Evolutionary conservation across 192 early-diverging fungal species (phyloP), one percentile per base, ranked within the genome.

Genomic region (Rhizophagus clarus): DNA sequence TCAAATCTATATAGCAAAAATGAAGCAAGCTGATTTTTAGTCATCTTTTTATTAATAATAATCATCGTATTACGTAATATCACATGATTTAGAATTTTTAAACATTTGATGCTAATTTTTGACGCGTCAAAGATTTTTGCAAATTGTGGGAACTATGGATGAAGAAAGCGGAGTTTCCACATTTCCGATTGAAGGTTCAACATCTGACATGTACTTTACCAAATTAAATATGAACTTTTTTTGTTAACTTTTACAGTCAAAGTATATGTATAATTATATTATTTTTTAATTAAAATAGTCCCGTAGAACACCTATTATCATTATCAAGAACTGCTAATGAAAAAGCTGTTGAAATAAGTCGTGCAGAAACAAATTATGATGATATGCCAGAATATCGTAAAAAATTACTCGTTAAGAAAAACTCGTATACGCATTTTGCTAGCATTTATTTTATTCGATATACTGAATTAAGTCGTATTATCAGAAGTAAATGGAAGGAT

Each of bases 361-460:
- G 63, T 28, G 63, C 22, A 5, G 22, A 66, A 31, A 12, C 31
- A 14, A n/a, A 28, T 5, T 66, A 66, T 66, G 28, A 66, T 29
- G 63, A 66, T 66, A 66, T 66, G 63, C 63, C 63, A 66, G 63
- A 66, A 29, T 66, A 31, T 66, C 28, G 28, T 15, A 12, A 66
- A 45, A 74, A 79, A 10, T 92, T 94, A 79, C n/a, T 83, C 9
- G 80, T 95, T 67, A 89, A 86, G 37, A 83, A 92, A 20, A 89
- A 91, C 0, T 79, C 86, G 4, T 99, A 85, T 32, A 92, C 93
- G 69, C 96, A 99, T 81, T 99, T 93, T 85, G 91, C 97, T 28
- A 88, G 92, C 74, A 79, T 97, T 9, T 99, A 99, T 84, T 96
- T 90, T 82, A 80, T 88, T 56, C 91, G 97, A 1, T 89, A 97